phyloP scores from a whole-genome alignment of 495 filamentous ascomycete species.

The Annulohypoxylon maeteangense region DNA sequence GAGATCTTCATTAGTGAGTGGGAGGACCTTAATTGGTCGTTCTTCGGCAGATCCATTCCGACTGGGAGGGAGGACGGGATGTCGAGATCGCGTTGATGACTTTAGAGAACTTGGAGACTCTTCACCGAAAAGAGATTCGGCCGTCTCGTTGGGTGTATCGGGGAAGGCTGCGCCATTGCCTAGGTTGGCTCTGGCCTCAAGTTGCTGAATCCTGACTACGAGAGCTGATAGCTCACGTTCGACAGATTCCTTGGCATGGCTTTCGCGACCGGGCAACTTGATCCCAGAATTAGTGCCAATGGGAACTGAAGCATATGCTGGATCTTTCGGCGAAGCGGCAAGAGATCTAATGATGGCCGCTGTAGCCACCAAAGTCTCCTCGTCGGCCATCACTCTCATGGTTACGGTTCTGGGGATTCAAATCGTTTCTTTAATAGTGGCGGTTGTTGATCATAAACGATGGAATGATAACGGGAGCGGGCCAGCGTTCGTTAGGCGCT shows the following conservation, averaged over 20 bases:
- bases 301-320: constrained; percentile 43
- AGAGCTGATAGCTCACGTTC: constrained; percentile 78
- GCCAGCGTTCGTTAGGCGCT: constrained; percentile 56
- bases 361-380: constrained; percentile 70
- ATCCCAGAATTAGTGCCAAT: constrained; percentile 56
- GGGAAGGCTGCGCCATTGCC: constrained; percentile 66
- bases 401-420: constrained; percentile 8
- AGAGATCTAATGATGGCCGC: constrained; percentile 71
- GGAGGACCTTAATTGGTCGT: constrained; percentile 45
- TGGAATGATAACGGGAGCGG: constrained; percentile 27
- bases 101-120: constrained; percentile 40
- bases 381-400: constrained; percentile 62
- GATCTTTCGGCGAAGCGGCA: constrained; percentile 58
- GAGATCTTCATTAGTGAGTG: constrained; percentile 74
- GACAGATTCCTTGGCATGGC: constrained; percentile 71
- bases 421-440: constrained; percentile 19
- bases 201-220: constrained; percentile 70
- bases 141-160: constrained; percentile 69
- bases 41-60: constrained; percentile 50
- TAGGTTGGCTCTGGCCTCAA: constrained; percentile 72
- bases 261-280: constrained; percentile 72
- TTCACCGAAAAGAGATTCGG: constrained; percentile 64
- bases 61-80: constrained; percentile 37
- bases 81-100: constrained; percentile 33
- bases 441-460: constrained; percentile 20